A percentile compares a stretch with the other conserved stretches of the same genome.
These are phyloP conservation scores for Syzygium syzygioides DNA, from an alignment of 441 rosid genomes.

Conservation along the genomic window DNA sequence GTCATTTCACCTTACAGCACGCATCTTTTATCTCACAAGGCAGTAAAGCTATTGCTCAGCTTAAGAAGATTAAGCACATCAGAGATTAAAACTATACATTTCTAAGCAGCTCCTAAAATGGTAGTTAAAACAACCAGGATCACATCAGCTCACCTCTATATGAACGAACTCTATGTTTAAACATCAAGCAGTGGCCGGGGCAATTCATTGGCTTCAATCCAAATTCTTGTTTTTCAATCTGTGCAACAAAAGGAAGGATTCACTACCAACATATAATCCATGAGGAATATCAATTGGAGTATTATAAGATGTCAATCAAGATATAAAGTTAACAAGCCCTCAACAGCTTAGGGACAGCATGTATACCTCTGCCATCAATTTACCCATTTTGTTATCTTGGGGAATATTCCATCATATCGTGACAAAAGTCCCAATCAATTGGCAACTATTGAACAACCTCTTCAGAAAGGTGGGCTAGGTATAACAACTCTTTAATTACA, in stretches of 20 bases:
- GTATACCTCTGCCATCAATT: background rate
- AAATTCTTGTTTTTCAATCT: conserved; percentile 94
- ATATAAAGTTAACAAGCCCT: background rate
- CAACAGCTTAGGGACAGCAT: background rate
- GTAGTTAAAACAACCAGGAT: background rate
- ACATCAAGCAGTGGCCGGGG: conserved; percentile 97
- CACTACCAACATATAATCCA: background rate
- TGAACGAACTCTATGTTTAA: conserved; percentile 88
- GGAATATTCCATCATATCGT: background rate
- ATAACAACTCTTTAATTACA: background rate
- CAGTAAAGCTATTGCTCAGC: background rate
- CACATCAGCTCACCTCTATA: conserved; percentile 57
- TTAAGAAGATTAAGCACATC: background rate
- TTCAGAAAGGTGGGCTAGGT: background rate
- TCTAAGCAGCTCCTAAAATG: background rate
- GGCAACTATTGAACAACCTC: background rate
- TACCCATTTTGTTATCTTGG: background rate
- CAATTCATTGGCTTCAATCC: conserved; percentile 99
- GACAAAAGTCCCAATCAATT: background rate
- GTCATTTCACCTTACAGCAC: background rate
- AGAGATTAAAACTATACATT: background rate
- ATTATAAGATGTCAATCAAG: background rate
- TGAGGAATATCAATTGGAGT: background rate
- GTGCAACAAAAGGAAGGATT: background rate
- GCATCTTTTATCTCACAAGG: background rate